A percentile compares a stretch with the other conserved stretches of the same genome.
Evolutionary conservation across 139 green algal genomes (phyloP).

Genomic region (Chara braunii): DNA sequence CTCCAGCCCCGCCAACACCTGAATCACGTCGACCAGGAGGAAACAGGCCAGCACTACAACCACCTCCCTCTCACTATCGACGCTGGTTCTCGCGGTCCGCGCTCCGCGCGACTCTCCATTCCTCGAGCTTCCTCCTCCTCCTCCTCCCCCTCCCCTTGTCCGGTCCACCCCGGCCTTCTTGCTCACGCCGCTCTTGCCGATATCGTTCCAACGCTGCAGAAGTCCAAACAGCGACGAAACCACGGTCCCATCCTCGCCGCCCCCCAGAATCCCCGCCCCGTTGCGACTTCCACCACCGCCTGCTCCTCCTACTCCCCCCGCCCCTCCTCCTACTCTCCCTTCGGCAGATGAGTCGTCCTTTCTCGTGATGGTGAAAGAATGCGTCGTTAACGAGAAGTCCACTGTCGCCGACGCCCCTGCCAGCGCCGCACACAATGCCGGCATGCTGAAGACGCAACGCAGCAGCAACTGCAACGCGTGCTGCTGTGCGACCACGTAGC

Average conservation of each 20-base stretch:
- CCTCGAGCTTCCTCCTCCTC: not conserved
- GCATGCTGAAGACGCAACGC: not conserved
- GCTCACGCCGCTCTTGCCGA: not conserved
- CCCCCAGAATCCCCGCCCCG: not conserved
- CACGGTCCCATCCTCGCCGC: slow-evolving; percentile 3
- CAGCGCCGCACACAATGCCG: slow-evolving; percentile 6
- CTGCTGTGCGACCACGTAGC: not conserved
- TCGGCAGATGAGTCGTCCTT: no score
- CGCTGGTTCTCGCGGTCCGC: not conserved
- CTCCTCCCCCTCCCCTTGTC: no score
- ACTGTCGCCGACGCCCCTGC: not conserved
- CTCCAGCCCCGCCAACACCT: no score
- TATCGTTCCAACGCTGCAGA: not conserved
- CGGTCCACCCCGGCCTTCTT: not conserved
- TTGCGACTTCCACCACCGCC: not conserved
- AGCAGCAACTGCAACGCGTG: slow-evolving; percentile 1
- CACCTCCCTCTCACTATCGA: not conserved
- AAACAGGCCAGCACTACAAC: slow-evolving; percentile 12
- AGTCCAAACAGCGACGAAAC: not conserved
- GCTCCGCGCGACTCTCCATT: not conserved
- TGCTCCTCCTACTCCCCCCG: no score
- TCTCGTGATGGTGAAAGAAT: no score
- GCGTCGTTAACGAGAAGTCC: slow-evolving; percentile 10
- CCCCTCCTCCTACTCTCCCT: no score
- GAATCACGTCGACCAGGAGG: slow-evolving; percentile 8